Evolutionary conservation across 2,329 filamentous ascomycete genomes (phyloP).

Genomic region (Fusarium sp.): DNA sequence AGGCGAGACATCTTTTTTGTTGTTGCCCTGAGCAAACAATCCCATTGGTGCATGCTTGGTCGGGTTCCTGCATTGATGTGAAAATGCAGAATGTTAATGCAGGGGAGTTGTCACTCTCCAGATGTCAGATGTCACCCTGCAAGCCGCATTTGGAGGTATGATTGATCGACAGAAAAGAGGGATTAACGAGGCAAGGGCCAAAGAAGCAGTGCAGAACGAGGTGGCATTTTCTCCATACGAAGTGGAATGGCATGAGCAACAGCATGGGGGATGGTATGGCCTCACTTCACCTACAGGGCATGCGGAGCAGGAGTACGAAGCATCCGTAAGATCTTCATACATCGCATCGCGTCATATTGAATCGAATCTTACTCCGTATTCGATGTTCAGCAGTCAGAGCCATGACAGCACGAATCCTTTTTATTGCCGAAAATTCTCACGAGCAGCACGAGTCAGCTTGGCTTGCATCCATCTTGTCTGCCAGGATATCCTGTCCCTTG

Average conservation of each 20-base stretch:
- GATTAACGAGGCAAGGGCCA: conserved; percentile 5
- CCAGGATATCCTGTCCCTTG: conserved; percentile 20
- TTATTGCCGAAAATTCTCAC: conserved; percentile 10
- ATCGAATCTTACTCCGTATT: background rate
- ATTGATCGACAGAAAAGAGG: conserved; percentile 26
- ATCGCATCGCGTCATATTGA: background rate
- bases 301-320: background rate
- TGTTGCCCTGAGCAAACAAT: background rate
- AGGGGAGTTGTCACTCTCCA: conserved; percentile 34
- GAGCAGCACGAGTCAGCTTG: conserved; percentile 10
- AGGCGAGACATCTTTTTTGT: background rate
- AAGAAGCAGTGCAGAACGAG: conserved; percentile 11
- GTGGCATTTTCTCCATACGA: conserved; percentile 12
- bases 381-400: conserved; percentile 5
- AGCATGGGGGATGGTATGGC: conserved; percentile 27
- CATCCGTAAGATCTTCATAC: conserved; percentile 6
- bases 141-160: background rate
- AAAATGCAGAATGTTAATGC: conserved; percentile 23
- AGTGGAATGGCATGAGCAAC: conserved; percentile 25
- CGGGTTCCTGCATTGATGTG: conserved; percentile 49
- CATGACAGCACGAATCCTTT: conserved; percentile 7
- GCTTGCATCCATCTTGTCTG: background rate
- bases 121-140: conserved; percentile 10
- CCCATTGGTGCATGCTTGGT: conserved; percentile 19
- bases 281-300: conserved; percentile 24